Conservation (phyloP, 352 stramenopile genomes). For the Pythium guiyangense region DNA sequence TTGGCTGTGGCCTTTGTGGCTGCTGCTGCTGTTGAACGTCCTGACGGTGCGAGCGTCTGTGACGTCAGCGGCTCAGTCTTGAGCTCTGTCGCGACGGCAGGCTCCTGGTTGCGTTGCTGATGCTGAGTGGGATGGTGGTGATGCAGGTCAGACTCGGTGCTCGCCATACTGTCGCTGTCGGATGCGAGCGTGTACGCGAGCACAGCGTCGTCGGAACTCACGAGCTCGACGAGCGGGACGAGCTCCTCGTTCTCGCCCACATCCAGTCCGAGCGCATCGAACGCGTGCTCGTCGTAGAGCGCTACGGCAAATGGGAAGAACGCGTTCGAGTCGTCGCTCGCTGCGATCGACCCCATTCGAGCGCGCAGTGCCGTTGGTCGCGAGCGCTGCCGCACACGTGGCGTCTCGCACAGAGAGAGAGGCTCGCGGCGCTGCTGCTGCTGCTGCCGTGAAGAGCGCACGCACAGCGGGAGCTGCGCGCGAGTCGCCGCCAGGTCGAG, state of each 20-base stretch:
- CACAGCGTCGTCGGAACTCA: constrained; percentile 3
- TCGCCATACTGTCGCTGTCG: background rate
- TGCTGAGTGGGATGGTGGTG: no score
- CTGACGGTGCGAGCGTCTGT: no score
- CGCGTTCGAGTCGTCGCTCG: background rate
- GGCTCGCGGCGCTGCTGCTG: background rate
- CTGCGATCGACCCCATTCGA: background rate
- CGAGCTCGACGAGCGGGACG: constrained; percentile 3
- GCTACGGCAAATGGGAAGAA: background rate
- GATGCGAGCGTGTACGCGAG: background rate
- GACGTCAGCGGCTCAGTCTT: no score
- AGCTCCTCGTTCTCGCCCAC: background rate
- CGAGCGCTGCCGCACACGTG: background rate
- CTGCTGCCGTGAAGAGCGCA: no score
- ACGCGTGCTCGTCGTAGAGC: constrained; percentile 1
- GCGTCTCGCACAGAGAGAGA: background rate
- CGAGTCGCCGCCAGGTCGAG: no score
- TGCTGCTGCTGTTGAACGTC: no score
- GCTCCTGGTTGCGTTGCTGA: no score
- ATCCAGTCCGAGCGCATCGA: background rate
- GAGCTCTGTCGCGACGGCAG: background rate
- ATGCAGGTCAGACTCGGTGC: background rate
- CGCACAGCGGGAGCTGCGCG: no score
- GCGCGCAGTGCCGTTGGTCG: background rate
- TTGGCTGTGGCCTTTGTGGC: background rate